Evolutionary conservation across 2,329 filamentous ascomycete genomes (phyloP), one percentile per base, ranked within the genome.

Genomic region (Chaetomium globosum): DNA sequence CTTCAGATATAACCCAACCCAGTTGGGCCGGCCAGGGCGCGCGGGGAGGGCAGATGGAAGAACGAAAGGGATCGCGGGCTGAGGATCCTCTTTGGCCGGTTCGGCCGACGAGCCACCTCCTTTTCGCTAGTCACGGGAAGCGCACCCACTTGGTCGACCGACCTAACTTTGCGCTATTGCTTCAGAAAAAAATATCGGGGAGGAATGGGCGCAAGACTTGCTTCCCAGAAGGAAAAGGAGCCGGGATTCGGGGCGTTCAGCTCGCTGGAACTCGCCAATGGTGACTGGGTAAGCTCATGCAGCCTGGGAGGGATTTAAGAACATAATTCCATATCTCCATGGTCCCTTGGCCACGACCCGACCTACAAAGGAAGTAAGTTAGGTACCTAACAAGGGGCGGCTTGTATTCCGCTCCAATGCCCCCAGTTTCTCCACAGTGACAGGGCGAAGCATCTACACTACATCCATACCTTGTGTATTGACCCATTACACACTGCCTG

Each of bases 31-130:
- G 33, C 33, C 33, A 10, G 8, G 33, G 33, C 46, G 46, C 26
- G 26, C 26, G 26, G 26, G 43, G 19, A n/a, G 16, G 31, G 13
- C 6, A 31, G 52, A 28, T 28, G 9, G 7, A 31, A 53, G 51
- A 53, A 53, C 31, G 51, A 26, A 53, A 53, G 51, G 49, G 49
- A 52, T 23, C 49, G 43, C 19, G n/a, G 36, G 36, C 12, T 39
- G n/a, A 21, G 8, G 16, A 43, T 57, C 33, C n/a, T 28, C 21
- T 13, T 28, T 33, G 31, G 51, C 13, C 23, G 13, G 23, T 39
- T 56, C n/a, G 33, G 33, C 21, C 31, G 33, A 26, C 21, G 54
- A 56, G 53, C 53, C 30, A 56, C 53, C 53, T 56, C 53, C 53
- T 56, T 56, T 55, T 36, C 12, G 16, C 53, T 36, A 4, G 12